Base-by-base conservation (phyloP, 1,139 yeast genomes). In the Dujonia santamariae region DNA sequence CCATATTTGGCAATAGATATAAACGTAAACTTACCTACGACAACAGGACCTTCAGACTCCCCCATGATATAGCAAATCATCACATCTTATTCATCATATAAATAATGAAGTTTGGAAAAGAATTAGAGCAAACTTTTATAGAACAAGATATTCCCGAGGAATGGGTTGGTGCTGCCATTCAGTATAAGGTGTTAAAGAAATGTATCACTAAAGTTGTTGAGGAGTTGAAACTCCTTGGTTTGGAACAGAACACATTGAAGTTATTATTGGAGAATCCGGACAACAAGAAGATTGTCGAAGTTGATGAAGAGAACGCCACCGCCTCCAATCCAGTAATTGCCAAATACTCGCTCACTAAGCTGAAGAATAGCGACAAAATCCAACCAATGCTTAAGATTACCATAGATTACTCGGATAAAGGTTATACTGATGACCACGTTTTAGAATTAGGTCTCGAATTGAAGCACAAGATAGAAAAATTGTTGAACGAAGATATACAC, bases 31-130 rank as follows among this genome's bases (percentile, higher is more conserved):
- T n/a, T n/a, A n/a, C n/a, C n/a, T n/a, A n/a, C n/a, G n/a, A n/a
- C n/a, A n/a, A n/a, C n/a, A n/a, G n/a, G n/a, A n/a, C n/a, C n/a
- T n/a, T n/a, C n/a, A n/a, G n/a, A n/a, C n/a, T n/a, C n/a, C n/a
- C n/a, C n/a, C n/a, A n/a, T n/a, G n/a, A n/a, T n/a, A n/a, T n/a
- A n/a, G n/a, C n/a, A n/a, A n/a, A n/a, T n/a, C n/a, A n/a, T n/a
- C n/a, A n/a, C n/a, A n/a, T n/a, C n/a, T n/a, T n/a, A n/a, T n/a
- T 11, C 23, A 12, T 12, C n/a, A 6, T 12, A 19, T 19, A 14
- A 17, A 40, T 37, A 30, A 80, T 80, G 92, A 83, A 83, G 67
- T 83, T 83, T 54, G 90, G 86, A 6, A 83, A 83, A 53, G 72
- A 75, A 4, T 73, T 81, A 40, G 81, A 83, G 50, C 78, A 79